phyloP scores from a whole-genome alignment of 768 basidiomycete genomes.

The Suillus ampliporus region DNA sequence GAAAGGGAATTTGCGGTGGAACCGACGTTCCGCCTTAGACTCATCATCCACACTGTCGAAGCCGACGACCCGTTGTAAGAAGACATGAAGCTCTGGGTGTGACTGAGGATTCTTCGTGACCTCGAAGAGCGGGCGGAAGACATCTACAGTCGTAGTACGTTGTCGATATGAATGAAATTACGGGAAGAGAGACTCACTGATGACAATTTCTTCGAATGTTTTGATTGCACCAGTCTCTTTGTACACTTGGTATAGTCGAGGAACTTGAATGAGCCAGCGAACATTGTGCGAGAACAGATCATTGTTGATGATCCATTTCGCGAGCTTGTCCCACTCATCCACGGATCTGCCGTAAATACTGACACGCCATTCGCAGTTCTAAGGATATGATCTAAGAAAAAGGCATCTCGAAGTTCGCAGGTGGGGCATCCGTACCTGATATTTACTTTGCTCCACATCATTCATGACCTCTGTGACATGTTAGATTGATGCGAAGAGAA shows the following conservation, averaged over 20 bases:
- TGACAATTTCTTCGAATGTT: conserved; percentile 91
- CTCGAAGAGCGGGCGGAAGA: conserved; percentile 93
- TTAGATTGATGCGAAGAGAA: background rate
- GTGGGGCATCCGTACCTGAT: conserved; percentile 67
- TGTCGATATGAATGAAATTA: background rate
- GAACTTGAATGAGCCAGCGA: conserved; percentile 96
- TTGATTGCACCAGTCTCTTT: conserved; percentile 83
- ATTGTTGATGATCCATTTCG: conserved; percentile 94
- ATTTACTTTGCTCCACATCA: conserved; percentile 98
- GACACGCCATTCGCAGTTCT: conserved; percentile 97
- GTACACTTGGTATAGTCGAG: conserved; percentile 94
- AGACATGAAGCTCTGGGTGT: conserved; percentile 94
- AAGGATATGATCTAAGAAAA: conserved; percentile 7
- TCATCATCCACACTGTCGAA: conserved; percentile 99
- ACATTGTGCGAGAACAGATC: conserved; percentile 97
- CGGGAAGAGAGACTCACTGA: conserved; percentile 60
- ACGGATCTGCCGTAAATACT: conserved; percentile 88
- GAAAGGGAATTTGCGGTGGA: conserved; percentile 93
- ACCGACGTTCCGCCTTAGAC: conserved; percentile 88
- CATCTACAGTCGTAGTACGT: conserved; percentile 54
- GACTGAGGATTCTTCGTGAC: conserved; percentile 89
- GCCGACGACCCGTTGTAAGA: conserved; percentile 93
- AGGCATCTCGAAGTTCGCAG: background rate
- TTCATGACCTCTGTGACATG: conserved; percentile 82
- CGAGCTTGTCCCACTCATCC: conserved; percentile 97